phyloP scores from a whole-genome alignment of 164 flowering plant genomes.

The Buxus sempervirens region DNA sequence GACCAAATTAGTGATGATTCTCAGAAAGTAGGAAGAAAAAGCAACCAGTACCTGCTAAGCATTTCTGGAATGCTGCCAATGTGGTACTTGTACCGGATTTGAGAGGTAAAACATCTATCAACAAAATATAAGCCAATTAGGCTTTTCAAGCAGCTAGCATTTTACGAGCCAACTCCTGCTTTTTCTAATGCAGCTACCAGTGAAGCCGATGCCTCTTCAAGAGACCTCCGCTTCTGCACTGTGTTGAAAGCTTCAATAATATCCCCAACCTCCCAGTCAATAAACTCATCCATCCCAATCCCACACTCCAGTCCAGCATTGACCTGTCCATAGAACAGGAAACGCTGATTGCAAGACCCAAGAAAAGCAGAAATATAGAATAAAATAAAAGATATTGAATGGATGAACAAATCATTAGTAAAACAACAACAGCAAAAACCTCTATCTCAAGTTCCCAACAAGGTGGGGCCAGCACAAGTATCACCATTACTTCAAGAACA shows the following conservation, averaged over 20 bases:
- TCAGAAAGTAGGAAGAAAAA: constrained; percentile 3
- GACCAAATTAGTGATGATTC: constrained; percentile 13
- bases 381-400: too few species aligned
- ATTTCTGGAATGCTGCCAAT: not conserved
- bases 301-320: constrained; percentile 87
- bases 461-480: too few species aligned
- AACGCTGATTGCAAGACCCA: not conserved
- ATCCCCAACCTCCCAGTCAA: constrained; percentile 77
- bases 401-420: too few species aligned
- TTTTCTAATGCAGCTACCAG: constrained; percentile 70
- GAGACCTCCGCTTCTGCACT: constrained; percentile 73
- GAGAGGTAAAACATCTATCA: constrained; percentile 5
- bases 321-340: constrained; percentile 39
- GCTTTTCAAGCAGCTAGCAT: not conserved
- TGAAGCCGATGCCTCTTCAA: constrained; percentile 91
- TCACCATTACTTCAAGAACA: too few species aligned
- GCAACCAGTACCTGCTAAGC: not conserved
- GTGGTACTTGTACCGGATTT: constrained; percentile 1
- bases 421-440: too few species aligned
- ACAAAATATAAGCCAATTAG: constrained; percentile 1
- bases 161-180: constrained; percentile 35
- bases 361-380: constrained; percentile 1
- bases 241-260: constrained; percentile 61
- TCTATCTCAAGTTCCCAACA: too few species aligned
- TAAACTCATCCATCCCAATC: constrained; percentile 61